These are phyloP conservation scores for Salvia miltiorrhiza DNA, from an alignment of 257 asterid genomes.

Conservation along the genomic window DNA sequence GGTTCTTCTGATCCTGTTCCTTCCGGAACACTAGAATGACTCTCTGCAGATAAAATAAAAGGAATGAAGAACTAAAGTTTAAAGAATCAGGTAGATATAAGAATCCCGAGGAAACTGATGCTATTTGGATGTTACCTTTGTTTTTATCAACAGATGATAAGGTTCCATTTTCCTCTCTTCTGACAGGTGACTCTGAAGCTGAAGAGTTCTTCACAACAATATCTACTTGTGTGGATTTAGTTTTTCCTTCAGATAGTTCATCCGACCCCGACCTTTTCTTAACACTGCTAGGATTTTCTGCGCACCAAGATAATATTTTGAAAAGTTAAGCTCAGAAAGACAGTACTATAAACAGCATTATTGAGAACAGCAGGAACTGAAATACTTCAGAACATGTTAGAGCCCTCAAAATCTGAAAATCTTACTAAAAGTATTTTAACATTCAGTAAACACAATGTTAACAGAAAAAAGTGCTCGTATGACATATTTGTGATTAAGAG, in stretches of 20 bases:
- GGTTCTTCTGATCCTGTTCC: conserved; percentile 26
- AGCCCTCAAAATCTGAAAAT: background rate
- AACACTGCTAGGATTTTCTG: conserved; percentile 25
- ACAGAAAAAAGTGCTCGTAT: background rate
- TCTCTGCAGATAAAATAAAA: conserved; percentile 27
- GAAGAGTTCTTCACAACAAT: conserved; percentile 13
- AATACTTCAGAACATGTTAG: background rate
- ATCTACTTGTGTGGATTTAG: conserved; percentile 18
- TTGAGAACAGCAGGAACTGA: background rate
- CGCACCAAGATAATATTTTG: conserved; percentile 9
- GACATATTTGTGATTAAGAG: background rate
- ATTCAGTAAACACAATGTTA: conserved; percentile 11
- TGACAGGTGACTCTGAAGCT: conserved; percentile 1
- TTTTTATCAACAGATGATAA: conserved; percentile 15
- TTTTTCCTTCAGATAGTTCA: conserved; percentile 23
- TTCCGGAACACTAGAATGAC: conserved; percentile 13
- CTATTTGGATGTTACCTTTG: conserved; percentile 23
- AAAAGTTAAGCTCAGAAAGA: background rate
- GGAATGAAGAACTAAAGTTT: background rate
- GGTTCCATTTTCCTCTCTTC: conserved; percentile 17
- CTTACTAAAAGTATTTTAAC: background rate
- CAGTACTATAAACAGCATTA: background rate
- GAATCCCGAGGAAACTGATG: conserved; percentile 2
- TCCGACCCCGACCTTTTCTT: conserved; percentile 12
- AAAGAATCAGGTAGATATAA: conserved; percentile 13